Evolutionary conservation across 495 filamentous ascomycete genomes (phyloP).

Genomic region (Letharia lupina): DNA sequence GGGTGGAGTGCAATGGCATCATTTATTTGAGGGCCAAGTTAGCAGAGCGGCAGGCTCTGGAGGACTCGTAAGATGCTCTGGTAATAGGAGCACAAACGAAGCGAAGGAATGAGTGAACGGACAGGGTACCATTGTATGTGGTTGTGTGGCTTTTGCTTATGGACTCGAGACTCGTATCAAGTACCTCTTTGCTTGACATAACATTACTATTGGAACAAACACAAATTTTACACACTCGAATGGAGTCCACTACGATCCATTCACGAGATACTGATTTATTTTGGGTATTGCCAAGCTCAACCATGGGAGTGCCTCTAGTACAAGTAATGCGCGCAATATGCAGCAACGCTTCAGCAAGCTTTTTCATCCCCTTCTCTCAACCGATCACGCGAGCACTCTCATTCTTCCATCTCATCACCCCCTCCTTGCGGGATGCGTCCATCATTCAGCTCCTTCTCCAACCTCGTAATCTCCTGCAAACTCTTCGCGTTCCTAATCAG

Average conservation of each 20-base stretch:
- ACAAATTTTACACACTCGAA: neutral
- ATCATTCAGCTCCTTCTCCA: constrained; percentile 82
- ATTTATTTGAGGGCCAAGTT: neutral
- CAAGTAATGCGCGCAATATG: neutral
- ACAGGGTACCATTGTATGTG: neutral
- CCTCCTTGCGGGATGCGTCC: constrained; percentile 66
- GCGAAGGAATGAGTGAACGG: neutral
- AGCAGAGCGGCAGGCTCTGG: neutral
- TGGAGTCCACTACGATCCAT: neutral
- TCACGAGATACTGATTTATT: neutral
- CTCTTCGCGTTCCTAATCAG: constrained; percentile 78
- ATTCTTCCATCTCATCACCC: constrained; percentile 44
- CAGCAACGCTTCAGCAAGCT: neutral
- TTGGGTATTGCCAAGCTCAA: constrained; percentile 2
- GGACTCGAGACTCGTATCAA: neutral
- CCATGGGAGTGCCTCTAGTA: constrained; percentile 1
- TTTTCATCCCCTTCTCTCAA: neutral
- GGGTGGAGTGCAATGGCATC: neutral
- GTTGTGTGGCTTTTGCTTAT: neutral
- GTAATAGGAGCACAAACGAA: constrained; percentile 4
- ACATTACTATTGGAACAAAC: neutral
- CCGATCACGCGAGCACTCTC: neutral
- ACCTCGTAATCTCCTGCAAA: constrained; percentile 68
- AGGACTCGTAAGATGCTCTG: neutral
- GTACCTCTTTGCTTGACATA: neutral